A percentile compares a stretch with the other conserved stretches of the same genome.
Conservation (phyloP, 2,329 filamentous ascomycete genomes). For the Fusarium sp. region DNA sequence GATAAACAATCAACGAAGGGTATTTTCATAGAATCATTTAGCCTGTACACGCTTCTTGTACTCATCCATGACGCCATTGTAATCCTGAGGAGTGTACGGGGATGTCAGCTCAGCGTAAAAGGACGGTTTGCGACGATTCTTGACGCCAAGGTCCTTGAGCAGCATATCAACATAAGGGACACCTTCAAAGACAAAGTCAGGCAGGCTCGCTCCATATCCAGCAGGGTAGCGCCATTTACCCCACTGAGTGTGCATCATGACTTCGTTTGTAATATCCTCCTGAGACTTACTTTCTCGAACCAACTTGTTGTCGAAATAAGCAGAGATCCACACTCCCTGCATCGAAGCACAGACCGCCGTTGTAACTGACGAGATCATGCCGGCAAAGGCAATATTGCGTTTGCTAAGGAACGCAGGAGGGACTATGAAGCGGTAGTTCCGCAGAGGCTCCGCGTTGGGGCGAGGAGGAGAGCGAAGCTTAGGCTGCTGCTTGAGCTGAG, state of each 20-base stretch:
- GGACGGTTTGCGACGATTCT: not conserved
- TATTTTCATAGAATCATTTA: not conserved
- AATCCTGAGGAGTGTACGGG: not conserved
- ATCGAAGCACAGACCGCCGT: not conserved
- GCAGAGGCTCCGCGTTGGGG: not conserved
- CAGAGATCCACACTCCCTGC: constrained; percentile 1
- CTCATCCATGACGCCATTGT: not conserved
- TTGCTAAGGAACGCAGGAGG: not conserved
- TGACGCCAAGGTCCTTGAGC: not conserved
- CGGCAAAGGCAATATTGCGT: not conserved
- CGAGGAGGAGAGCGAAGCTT: not conserved
- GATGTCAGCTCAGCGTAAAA: not conserved
- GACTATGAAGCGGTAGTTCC: not conserved
- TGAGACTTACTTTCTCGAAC: not conserved
- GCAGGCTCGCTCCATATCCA: not conserved
- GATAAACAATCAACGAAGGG: not conserved
- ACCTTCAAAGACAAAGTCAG: not conserved
- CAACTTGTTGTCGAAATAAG: not conserved
- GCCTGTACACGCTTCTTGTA: not conserved
- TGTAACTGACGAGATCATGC: constrained; percentile 1
- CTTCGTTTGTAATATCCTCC: not conserved
- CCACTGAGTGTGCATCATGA: not conserved
- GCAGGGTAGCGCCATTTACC: constrained; percentile 7
- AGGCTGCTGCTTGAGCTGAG: not conserved
- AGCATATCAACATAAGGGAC: constrained; percentile 5